Percentiles rank a stretch among this genome's conserved stretches.
These are phyloP conservation scores for Fusarium sp. DNA, from an alignment of 2,329 filamentous ascomycete species.

Conservation along the genomic window DNA sequence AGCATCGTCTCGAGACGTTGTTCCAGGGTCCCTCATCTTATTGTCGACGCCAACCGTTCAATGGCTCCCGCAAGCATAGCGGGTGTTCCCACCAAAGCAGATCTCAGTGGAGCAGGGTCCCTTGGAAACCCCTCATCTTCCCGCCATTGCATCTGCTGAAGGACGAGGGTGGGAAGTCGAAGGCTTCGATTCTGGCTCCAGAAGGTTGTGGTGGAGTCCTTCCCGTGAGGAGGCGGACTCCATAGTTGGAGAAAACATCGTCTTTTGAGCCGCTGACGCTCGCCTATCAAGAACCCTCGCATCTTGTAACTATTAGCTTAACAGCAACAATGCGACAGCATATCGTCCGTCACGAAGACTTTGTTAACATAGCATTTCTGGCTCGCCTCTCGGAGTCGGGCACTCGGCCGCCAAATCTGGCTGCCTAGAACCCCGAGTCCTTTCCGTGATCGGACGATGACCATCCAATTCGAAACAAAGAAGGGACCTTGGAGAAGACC, in stretches of 20 bases:
- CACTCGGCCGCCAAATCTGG: slow-evolving; percentile 6
- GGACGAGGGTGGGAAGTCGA: slow-evolving; percentile 38
- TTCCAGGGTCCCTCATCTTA: slow-evolving; percentile 36
- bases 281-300: slow-evolving; percentile 23
- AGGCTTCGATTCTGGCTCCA: slow-evolving; percentile 45
- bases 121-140: slow-evolving; percentile 44
- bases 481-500: slow-evolving; percentile 31
- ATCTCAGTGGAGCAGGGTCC: slow-evolving; percentile 42
- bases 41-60: slow-evolving; percentile 38
- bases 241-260: slow-evolving; percentile 42
- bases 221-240: slow-evolving; percentile 43
- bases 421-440: slow-evolving; percentile 14
- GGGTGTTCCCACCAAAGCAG: slow-evolving; percentile 42
- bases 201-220: slow-evolving; percentile 44
- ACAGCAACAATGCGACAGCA: background rate
- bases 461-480: slow-evolving; percentile 31
- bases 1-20: background rate
- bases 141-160: slow-evolving; percentile 42
- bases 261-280: slow-evolving; percentile 42
- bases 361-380: background rate
- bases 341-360: background rate
- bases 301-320: slow-evolving; percentile 21
- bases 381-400: slow-evolving; percentile 1
- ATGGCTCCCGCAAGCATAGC: slow-evolving; percentile 43
- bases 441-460: slow-evolving; percentile 37